Conservation (phyloP, 495 filamentous ascomycete genomes). For the Staphylotrichum tortipilum region DNA sequence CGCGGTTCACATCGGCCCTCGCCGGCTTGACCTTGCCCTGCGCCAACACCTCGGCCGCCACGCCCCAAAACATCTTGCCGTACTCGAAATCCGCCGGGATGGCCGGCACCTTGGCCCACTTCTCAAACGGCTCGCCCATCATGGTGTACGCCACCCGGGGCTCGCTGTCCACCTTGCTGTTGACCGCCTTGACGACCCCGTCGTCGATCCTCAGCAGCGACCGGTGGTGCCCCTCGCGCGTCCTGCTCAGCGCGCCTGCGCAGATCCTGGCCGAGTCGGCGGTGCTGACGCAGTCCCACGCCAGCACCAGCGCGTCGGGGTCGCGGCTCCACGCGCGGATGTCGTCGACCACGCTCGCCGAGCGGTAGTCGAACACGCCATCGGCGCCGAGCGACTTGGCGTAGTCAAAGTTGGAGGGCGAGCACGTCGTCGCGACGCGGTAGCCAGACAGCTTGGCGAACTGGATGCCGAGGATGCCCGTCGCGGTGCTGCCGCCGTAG, state of each 20-base stretch:
- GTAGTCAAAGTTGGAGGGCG: constrained; percentile 34
- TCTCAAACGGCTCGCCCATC: constrained; percentile 16
- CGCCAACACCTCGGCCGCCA: constrained; percentile 17
- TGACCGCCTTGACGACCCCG: constrained; percentile 15
- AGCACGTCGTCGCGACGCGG: constrained; percentile 36
- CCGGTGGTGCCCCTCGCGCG: constrained; percentile 14
- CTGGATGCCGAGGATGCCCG: constrained; percentile 41
- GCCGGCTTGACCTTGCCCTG: constrained; percentile 24
- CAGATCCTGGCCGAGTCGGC: constrained; percentile 12
- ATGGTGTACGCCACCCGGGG: constrained; percentile 26
- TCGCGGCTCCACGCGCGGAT: constrained; percentile 24
- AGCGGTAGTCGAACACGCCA: constrained; percentile 39
- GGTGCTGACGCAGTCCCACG: constrained; percentile 29
- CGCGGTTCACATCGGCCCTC: constrained; percentile 21
- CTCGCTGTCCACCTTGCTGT: constrained; percentile 19
- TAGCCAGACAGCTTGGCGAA: constrained; percentile 40
- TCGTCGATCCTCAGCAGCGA: constrained; percentile 18
- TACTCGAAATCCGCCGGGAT: constrained; percentile 19
- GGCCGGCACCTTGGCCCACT: neutral
- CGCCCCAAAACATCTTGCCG: constrained; percentile 19
- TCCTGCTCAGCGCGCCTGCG: constrained; percentile 21
- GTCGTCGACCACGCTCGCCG: constrained; percentile 26
- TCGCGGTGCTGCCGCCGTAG: constrained; percentile 44
- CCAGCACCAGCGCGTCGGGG: constrained; percentile 13
- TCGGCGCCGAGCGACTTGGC: constrained; percentile 36